These are phyloP conservation scores for Candida boidinii DNA, from an alignment of 805 yeast genomes.

Conservation along the genomic window DNA sequence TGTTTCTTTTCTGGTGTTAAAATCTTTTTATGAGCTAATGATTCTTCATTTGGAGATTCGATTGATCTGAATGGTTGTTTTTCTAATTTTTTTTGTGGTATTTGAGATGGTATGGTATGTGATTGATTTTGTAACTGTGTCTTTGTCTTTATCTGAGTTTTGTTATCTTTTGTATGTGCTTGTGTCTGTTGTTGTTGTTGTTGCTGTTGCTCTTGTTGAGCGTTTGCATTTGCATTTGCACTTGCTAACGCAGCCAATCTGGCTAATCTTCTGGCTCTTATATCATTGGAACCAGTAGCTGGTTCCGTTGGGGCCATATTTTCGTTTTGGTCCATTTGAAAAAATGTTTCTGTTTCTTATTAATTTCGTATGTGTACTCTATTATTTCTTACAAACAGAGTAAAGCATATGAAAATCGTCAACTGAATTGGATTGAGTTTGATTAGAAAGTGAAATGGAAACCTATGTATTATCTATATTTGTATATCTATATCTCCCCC, in stretches of 20 bases:
- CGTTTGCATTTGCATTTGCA: neutral
- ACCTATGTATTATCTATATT: too few relatives aligned
- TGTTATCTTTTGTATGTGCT: conserved; percentile 4
- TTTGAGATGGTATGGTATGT: neutral
- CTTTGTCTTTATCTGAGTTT: conserved; percentile 1
- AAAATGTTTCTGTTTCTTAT: too few relatives aligned
- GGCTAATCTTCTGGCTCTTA: conserved; percentile 42
- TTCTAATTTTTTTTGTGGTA: conserved; percentile 1
- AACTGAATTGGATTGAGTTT: too few relatives aligned
- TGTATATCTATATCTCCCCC: too few relatives aligned
- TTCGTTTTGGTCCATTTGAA: too few relatives aligned
- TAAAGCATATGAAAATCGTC: too few relatives aligned
- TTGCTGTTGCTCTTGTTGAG: neutral
- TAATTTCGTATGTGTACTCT: too few relatives aligned
- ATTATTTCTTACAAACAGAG: too few relatives aligned
- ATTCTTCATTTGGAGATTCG: neutral
- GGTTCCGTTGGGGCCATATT: too few relatives aligned
- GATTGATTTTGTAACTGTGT: conserved; percentile 1
- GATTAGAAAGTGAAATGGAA: too few relatives aligned
- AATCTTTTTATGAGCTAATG: neutral
- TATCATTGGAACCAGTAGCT: conserved; percentile 7
- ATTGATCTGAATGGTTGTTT: too few relatives aligned
- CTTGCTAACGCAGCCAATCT: conserved; percentile 23
- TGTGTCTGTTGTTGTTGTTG: conserved; percentile 3
- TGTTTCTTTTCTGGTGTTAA: neutral